Base-by-base conservation (phyloP, 2,329 filamentous ascomycete species). In the Xylaria hypoxylon region DNA sequence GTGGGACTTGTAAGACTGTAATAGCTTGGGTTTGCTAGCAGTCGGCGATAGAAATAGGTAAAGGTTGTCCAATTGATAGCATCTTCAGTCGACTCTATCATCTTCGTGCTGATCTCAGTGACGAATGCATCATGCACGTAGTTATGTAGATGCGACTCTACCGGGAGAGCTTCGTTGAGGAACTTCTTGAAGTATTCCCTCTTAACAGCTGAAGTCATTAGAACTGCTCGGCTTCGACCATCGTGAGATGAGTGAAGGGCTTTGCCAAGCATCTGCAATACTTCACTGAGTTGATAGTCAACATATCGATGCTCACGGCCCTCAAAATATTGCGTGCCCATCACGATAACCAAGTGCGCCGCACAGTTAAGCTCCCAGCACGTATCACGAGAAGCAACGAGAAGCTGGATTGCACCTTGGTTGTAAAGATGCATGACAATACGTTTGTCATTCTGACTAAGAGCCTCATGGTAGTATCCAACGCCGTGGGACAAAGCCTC, bases 101-200 rank as follows among this genome's bases (percentile, higher is more conserved):
- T 97, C 83, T 94, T 95, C 19, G 94, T 97, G 83, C 94, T 97
- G 75, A 98, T 94, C 80, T 99, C 96, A 0, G 95, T 94, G 50
- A 99, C 95, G 74, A 99, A 98, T 0, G 94, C 94, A 80, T 99
- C 96, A 74, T 97, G 93, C 38, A 99, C 85, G 79, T 94, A 97
- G 62, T 92, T 90, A 77, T 97, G 92, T 35, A 99, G 85, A 77
- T 97, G 94, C 70, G 93, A 97, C 81, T 99, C 96, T 26, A 99
- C 93, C 0, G 96, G 96, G 47, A 99, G 84, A 22, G 96, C 96
- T 79, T 99, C 96, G 73, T 96, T 95, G 71, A 99, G 82, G 84
- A 99, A 99, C 81, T 99, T 99, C 82, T 96, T 96, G 86, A 98
- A 99, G 80, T 97, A 99, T 69, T 97, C 94, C 42, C 96, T 90